Evolutionary conservation across 176 grass and related monocot species (phyloP), one percentile per base, ranked within the genome.

Genomic region (Rhynchospora tenuis): DNA sequence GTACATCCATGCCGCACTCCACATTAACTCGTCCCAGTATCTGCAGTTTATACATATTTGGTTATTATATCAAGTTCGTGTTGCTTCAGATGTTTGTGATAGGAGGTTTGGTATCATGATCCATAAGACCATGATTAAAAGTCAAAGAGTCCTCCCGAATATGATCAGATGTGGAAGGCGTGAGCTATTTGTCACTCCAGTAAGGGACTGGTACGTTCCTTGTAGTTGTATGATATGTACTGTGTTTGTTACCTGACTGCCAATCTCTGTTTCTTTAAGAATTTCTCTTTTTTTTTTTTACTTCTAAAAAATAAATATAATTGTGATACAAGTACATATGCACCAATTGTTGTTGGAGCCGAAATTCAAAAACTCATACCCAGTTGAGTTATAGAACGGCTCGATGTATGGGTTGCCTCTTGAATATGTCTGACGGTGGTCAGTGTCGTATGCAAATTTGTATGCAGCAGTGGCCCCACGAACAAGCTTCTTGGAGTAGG

Each of bases 21-120:
- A 98, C 96, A 98, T 95, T 89, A 67, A 98, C 91, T 95, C 96
- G 73, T 98, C 96, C 96, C 93, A 98, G 89, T 93, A 98, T 1
- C 89, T 66, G 59, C 80, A 64, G 10, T 81, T 2, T 45, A 24
- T 56, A 22, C 24, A 77, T 56, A 46, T 76, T 11, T 9, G 17
- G 73, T 56, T 77, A 17, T 55, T 77, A 29, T 31, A 19, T 54
- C 15, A 1, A 5, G 4, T 56, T 89, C 91, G 17, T 71, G 13
- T 45, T 56, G 48, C 26, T 31, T 76, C 48, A 19, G 46, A 55
- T 76, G 23, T 28, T 31, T 54, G 48, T 29, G 13, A 28, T 31
- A 29, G 24, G 15, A 46, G 17, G 19, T 55, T 12, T 29, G 29
- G 3, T 16, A 76, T 54, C 2, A 47, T 13, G 1, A 6, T 22